These are phyloP conservation scores for Alternaria sp. DNA, from an alignment of 2,329 filamentous ascomycete species.

Conservation along the genomic window DNA sequence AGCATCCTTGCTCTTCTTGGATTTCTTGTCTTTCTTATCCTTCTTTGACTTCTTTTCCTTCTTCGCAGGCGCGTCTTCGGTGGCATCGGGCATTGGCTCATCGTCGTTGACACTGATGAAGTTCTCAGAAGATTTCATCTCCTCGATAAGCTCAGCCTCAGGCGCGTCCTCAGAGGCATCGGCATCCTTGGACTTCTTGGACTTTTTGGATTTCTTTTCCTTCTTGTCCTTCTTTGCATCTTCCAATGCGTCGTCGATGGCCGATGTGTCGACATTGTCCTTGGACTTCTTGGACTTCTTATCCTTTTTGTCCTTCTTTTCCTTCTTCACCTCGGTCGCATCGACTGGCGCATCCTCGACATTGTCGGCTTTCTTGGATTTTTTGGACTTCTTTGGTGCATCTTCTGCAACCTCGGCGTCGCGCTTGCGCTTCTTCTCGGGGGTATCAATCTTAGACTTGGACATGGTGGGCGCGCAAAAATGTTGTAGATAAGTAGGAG, in stretches of 20 bases:
- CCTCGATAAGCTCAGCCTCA: constrained; percentile 23
- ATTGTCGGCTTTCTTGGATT: constrained; percentile 37
- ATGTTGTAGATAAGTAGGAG: constrained; percentile 21
- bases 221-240: constrained; percentile 25
- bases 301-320: constrained; percentile 29
- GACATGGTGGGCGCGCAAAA: constrained; percentile 23
- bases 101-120: constrained; percentile 27
- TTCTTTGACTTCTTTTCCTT: constrained; percentile 37
- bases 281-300: constrained; percentile 37
- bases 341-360: constrained; percentile 23
- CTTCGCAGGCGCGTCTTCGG: constrained; percentile 21
- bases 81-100: constrained; percentile 31
- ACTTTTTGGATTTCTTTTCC: constrained; percentile 35
- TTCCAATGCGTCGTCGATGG: constrained; percentile 13
- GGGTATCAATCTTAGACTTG: constrained; percentile 33
- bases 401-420: constrained; percentile 37
- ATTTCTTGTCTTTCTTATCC: constrained; percentile 35
- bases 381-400: constrained; percentile 43
- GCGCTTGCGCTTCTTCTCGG: constrained; percentile 48
- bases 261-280: constrained; percentile 11
- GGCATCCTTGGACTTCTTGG: constrained; percentile 33
- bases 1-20: constrained; percentile 23
- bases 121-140: constrained; percentile 24
- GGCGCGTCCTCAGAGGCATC: constrained; percentile 11
- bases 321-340: constrained; percentile 26